Percentiles rank a stretch among this genome's conserved stretches.
These are phyloP conservation scores for Albophoma yamanashiensis DNA, from an alignment of 2,329 filamentous ascomycete species.

Conservation along the genomic window DNA sequence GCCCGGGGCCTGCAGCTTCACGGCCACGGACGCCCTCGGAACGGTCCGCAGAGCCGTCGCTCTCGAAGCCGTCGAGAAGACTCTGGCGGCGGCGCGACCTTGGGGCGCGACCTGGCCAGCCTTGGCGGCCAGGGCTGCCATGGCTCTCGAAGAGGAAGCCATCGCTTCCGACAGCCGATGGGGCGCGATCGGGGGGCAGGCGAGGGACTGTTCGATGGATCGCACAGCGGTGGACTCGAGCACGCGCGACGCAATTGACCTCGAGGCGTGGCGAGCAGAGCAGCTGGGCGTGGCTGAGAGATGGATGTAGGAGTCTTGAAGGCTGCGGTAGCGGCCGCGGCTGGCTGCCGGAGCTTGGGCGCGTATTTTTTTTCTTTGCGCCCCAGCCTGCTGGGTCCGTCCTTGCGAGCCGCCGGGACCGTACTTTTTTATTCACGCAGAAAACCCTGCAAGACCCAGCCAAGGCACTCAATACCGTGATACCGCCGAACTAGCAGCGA, in stretches of 20 bases:
- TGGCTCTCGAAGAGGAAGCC: slow-evolving; percentile 34
- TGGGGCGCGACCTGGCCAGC: slow-evolving; percentile 17
- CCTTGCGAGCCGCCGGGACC: not conserved
- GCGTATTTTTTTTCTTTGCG: not conserved
- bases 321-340: not conserved
- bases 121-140: slow-evolving; percentile 24
- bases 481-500: not conserved
- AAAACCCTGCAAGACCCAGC: not conserved
- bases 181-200: not conserved
- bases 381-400: not conserved
- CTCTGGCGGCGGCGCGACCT: slow-evolving; percentile 18
- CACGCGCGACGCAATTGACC: not conserved
- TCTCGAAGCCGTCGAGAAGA: slow-evolving; percentile 21
- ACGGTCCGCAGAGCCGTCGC: slow-evolving; percentile 10
- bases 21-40: slow-evolving; percentile 20
- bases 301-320: not conserved
- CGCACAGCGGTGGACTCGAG: not conserved
- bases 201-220: not conserved
- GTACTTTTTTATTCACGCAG: not conserved
- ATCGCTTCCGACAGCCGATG: slow-evolving; percentile 19
- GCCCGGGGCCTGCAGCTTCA: slow-evolving; percentile 22
- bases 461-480: not conserved
- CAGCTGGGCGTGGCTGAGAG: not conserved
- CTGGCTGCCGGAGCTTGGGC: not conserved
- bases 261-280: not conserved